These are phyloP conservation scores for Pseudocercospora fuligena DNA, from an alignment of 2,329 filamentous ascomycete genomes.

Conservation along the genomic window DNA sequence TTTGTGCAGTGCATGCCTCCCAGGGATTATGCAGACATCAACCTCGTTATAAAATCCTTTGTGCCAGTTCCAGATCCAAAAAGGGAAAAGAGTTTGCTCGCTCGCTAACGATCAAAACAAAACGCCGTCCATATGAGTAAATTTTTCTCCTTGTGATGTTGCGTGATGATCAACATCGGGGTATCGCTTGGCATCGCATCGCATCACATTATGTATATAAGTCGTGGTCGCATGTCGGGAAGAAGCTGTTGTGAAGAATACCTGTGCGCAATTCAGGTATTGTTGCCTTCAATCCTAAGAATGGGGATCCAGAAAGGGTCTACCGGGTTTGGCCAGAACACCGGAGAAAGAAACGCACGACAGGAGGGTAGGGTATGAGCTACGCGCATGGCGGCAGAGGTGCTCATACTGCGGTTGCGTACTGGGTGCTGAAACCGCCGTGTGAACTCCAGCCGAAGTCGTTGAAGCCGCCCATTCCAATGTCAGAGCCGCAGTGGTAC, in stretches of 20 bases:
- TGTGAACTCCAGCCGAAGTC: conserved; percentile 87
- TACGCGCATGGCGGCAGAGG: conserved; percentile 56
- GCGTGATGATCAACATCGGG: conserved; percentile 47
- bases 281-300: conserved; percentile 29
- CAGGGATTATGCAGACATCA: conserved; percentile 18
- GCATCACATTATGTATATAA: conserved; percentile 39
- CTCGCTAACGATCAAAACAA: conserved; percentile 29
- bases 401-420: conserved; percentile 81
- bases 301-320: conserved; percentile 23
- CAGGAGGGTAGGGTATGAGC: conserved; percentile 34
- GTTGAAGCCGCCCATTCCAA: conserved; percentile 65
- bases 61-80: conserved; percentile 13
- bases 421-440: conserved; percentile 71
- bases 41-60: conserved; percentile 19
- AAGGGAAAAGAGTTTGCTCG: conserved; percentile 26
- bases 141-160: conserved; percentile 46
- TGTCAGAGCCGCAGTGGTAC: conserved; percentile 78
- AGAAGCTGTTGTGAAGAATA: conserved; percentile 13
- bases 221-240: conserved; percentile 48
- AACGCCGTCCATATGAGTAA: conserved; percentile 61
- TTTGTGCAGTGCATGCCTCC: conserved; percentile 25
- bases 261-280: conserved; percentile 47
- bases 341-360: conserved; percentile 36
- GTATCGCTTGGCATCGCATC: conserved; percentile 47
- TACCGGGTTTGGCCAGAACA: conserved; percentile 51